Evolutionary conservation across 345 rosid species (phyloP).

Genomic region (Corymbia maculata): DNA sequence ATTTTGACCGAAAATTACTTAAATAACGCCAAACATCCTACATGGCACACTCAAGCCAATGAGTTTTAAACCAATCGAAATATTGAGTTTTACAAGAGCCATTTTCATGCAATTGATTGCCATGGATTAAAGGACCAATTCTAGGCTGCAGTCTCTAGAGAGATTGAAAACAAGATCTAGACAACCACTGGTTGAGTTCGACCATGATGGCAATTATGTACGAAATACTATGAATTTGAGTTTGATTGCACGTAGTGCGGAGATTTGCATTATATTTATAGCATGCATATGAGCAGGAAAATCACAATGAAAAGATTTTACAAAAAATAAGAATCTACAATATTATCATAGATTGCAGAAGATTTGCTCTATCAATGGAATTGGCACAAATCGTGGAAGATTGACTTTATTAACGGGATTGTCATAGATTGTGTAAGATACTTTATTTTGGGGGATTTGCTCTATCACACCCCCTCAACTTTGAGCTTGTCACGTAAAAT

Average conservation of each 20-base stretch:
- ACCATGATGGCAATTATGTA: constrained; percentile 59
- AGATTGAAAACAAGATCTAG: constrained; percentile 36
- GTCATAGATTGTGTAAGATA: background rate
- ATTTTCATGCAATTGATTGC: background rate
- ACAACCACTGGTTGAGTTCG: constrained; percentile 34
- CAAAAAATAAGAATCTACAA: background rate
- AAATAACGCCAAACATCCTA: no score
- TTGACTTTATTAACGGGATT: background rate
- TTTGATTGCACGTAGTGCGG: background rate
- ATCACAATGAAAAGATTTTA: no score
- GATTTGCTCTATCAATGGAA: background rate
- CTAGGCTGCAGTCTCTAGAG: constrained; percentile 1
- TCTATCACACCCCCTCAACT: background rate
- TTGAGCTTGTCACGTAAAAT: no score
- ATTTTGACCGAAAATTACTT: no score
- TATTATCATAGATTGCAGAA: background rate
- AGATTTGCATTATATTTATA: background rate
- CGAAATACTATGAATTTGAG: no score
- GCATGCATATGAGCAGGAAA: no score
- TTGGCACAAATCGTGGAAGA: background rate
- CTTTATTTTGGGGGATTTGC: background rate
- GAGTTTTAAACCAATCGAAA: background rate
- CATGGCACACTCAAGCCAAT: no score
- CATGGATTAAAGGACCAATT: background rate
- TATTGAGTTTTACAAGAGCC: constrained; percentile 4